Conservation (phyloP, 495 filamentous ascomycete genomes). For the Hypoxylon intermedium region DNA sequence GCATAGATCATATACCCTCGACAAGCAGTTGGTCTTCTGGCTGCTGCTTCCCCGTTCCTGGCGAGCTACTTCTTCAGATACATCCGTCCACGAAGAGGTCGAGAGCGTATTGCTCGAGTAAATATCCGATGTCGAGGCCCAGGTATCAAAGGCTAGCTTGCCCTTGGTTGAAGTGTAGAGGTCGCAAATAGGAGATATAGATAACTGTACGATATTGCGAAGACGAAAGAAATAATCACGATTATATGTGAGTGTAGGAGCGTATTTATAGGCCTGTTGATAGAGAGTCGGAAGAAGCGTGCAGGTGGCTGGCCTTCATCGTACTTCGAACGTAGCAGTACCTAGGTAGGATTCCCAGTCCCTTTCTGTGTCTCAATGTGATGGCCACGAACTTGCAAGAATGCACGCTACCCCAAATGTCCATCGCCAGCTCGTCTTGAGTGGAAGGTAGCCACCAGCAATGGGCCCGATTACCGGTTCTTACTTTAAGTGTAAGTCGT, state of each 20-base stretch:
- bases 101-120: not conserved
- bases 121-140: not conserved
- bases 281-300: too few relatives aligned
- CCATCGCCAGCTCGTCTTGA: too few relatives aligned
- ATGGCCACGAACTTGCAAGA: too few relatives aligned
- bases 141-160: not conserved
- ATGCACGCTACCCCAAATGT: too few relatives aligned
- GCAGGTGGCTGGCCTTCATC: not conserved
- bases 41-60: not conserved
- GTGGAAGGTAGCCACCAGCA: too few relatives aligned
- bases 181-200: not conserved
- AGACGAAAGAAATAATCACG: not conserved
- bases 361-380: not conserved
- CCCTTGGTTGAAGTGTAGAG: not conserved
- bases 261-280: too few relatives aligned
- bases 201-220: not conserved
- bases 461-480: too few relatives aligned
- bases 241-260: not conserved
- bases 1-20: conserved; percentile 58
- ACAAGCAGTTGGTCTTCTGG: conserved; percentile 37
- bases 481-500: too few relatives aligned
- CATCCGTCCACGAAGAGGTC: not conserved
- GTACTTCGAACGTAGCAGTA: not conserved
- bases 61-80: not conserved
- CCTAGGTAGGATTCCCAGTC: not conserved